Base-by-base conservation (phyloP, 352 stramenopile genomes). In the Pythium sp. region DNA sequence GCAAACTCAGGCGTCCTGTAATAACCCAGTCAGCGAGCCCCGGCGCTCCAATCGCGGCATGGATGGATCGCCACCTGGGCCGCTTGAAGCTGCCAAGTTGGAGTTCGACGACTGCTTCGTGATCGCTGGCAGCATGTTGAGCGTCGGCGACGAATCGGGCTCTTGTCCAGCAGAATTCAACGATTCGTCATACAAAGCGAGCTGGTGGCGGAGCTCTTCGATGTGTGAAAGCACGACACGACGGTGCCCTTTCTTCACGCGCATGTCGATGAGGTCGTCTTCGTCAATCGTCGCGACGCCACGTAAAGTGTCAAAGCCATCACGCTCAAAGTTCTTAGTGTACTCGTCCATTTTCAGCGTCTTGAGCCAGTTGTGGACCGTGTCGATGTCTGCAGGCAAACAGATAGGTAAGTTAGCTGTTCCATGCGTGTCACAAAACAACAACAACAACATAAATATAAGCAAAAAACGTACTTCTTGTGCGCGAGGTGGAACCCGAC, bases 281-380 rank as follows among this genome's bases (percentile, higher is more conserved):
- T 96, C 88, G 57, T 96, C 82, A 46, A 96, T 94, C 15, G 86
- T 96, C 43, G 87, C 86, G 34, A 96, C 86, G 46, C 86, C 87
- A 56, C 87, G 84, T 12, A 96, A 70, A 51, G 86, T 94, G 73
- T 96, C 88, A 67, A 96, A 96, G 20, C 88, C 88, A 71, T 96
- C 88, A 61, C 91, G 90, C 65, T 96, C 87, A 71, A 96, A 96
- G 75, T 89, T 91, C 62, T 89, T 77, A 34, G 84, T 89, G 72
- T 96, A 94, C 74, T 94, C 85, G 65, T 93, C 88, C 83, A 95
- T 92, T 67, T 95, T 91, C 65, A 95, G 79, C 36, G 80, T 82
- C 76, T 91, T 94, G 53, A 95, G 81, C 88, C 88, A 96, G 66
- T 90, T 89, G 64, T 84, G 75, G 51, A 95, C 84, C 15, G 86